Conservation (phyloP, 2,329 filamentous ascomycete species). For the Hymenoscyphus infarciens region DNA sequence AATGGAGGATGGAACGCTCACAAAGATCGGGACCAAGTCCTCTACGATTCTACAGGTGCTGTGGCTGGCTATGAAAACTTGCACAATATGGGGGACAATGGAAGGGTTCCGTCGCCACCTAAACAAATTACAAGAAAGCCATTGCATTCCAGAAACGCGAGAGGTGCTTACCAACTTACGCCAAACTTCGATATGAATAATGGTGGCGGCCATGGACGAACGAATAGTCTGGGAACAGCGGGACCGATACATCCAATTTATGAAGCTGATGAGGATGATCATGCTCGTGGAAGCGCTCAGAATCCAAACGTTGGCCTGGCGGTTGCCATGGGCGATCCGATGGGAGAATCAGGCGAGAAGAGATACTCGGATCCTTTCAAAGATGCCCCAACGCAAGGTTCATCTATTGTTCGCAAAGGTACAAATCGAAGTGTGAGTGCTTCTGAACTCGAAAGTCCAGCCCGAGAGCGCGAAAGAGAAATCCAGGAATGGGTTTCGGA, state of each 20-base stretch:
- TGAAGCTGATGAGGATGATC: conserved; percentile 52
- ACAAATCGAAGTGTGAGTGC: conserved; percentile 17
- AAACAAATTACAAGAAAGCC: conserved; percentile 37
- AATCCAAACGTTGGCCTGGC: conserved; percentile 18
- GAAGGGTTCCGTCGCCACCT: conserved; percentile 14
- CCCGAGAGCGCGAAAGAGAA: conserved; percentile 33
- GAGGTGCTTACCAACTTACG: conserved; percentile 39
- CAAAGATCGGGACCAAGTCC: conserved; percentile 16
- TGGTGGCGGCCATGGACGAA: conserved; percentile 39
- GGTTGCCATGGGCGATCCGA: conserved; percentile 24
- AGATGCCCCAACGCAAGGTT: conserved; percentile 19
- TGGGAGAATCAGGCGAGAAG: conserved; percentile 17
- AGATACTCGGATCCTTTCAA: conserved; percentile 32
- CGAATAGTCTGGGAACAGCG: conserved; percentile 43
- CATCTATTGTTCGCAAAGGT: conserved; percentile 14
- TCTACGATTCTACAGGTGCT: conserved; percentile 30
- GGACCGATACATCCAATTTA: conserved; percentile 61
- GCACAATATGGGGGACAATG: conserved; percentile 20
- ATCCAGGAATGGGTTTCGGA: conserved; percentile 38
- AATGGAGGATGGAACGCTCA: conserved; percentile 26
- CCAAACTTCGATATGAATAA: conserved; percentile 41
- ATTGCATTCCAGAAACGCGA: conserved; percentile 34
- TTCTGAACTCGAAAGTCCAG: conserved; percentile 26
- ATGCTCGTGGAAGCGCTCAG: conserved; percentile 12
- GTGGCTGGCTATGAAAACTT: conserved; percentile 30